These are phyloP conservation scores for Coprinopsis strossmayeri DNA, from an alignment of 768 basidiomycete species.

Conservation along the genomic window DNA sequence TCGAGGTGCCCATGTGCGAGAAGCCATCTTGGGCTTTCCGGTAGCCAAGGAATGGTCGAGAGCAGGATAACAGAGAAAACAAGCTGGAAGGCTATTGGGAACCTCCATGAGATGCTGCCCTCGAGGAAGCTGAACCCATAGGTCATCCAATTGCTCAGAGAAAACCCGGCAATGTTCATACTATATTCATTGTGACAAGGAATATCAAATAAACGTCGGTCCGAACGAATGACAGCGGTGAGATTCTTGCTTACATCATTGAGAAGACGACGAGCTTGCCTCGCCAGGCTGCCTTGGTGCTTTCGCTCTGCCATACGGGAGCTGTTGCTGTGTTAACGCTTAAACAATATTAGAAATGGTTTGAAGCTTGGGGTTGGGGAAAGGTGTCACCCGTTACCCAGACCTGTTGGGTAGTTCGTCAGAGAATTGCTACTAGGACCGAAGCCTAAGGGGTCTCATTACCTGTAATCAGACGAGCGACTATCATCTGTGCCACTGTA, in stretches of 20 bases:
- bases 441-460: not conserved
- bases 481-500: conserved; percentile 41
- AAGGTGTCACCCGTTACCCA: conserved; percentile 35
- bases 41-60: conserved; percentile 42
- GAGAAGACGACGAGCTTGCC: conserved; percentile 43
- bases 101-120: conserved; percentile 40
- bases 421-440: not conserved
- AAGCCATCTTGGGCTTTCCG: conserved; percentile 43
- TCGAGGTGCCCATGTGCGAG: conserved; percentile 37
- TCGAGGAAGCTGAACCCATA: conserved; percentile 41
- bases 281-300: conserved; percentile 39
- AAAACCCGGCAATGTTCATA: conserved; percentile 47
- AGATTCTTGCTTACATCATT: conserved; percentile 34
- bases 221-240: too few relatives aligned
- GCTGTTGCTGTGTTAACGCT: conserved; percentile 44
- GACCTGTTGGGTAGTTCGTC: conserved; percentile 18
- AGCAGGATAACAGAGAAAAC: conserved; percentile 38
- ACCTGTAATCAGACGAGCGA: conserved; percentile 42
- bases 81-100: conserved; percentile 46
- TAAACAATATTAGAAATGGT: not conserved
- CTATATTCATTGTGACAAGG: too few relatives aligned
- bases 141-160: conserved; percentile 48
- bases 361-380: not conserved
- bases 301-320: conserved; percentile 48
- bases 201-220: too few relatives aligned